phyloP scores from a whole-genome alignment of 805 yeast genomes.

The Spathaspora girioi region DNA sequence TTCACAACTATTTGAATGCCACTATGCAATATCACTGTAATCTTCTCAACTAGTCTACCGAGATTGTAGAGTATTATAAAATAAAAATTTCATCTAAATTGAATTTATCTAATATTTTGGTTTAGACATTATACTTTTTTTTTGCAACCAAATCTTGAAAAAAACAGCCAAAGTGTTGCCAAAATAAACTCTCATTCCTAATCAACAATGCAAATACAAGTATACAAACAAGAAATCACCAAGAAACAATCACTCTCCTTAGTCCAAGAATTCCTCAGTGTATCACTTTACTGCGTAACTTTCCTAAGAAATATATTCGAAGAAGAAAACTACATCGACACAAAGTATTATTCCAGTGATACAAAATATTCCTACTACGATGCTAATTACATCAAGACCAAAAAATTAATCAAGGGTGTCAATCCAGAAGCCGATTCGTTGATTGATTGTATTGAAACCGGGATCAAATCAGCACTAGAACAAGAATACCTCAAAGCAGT shows the following conservation, averaged over 20 bases:
- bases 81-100: no score
- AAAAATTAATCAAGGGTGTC: conserved; percentile 45
- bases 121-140: no score
- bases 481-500: conserved; percentile 41
- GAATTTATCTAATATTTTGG: no score
- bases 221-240: background rate
- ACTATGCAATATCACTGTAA: no score
- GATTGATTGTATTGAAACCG: conserved; percentile 52
- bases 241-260: conserved; percentile 13
- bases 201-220: conserved; percentile 1
- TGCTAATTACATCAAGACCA: conserved; percentile 32
- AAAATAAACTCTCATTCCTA: background rate
- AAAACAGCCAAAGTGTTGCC: background rate
- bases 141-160: conserved; percentile 6
- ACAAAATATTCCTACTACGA: background rate
- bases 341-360: conserved; percentile 36
- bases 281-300: conserved; percentile 56
- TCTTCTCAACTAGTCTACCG: no score
- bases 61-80: no score
- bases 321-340: conserved; percentile 51
- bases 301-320: conserved; percentile 56
- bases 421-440: conserved; percentile 46
- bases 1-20: no score
- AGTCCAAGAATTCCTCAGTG: conserved; percentile 45
- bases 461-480: conserved; percentile 44